Evolutionary conservation across 257 asterid genomes (phyloP).

Genomic region (Primulina tabacum): DNA sequence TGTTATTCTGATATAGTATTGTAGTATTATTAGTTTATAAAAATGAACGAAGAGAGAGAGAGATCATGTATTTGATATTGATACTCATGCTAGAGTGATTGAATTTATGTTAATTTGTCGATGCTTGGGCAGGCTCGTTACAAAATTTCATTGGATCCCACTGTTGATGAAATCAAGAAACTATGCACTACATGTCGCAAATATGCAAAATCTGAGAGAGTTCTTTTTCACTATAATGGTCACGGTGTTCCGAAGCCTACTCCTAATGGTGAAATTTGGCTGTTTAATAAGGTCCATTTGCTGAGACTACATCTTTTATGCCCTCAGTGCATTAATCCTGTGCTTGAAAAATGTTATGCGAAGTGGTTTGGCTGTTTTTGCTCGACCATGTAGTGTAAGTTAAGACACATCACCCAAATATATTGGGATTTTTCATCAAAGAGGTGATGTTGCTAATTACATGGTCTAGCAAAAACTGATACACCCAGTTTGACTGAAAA

Average conservation of each 20-base stretch:
- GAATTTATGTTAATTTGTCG: constrained; percentile 14
- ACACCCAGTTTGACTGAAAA: background rate
- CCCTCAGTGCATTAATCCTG: constrained; percentile 6
- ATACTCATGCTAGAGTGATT: constrained; percentile 13
- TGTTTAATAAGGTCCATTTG: constrained; percentile 75
- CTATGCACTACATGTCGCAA: constrained; percentile 92
- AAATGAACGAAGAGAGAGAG: constrained; percentile 4
- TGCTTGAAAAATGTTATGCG: background rate
- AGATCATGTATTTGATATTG: constrained; percentile 6
- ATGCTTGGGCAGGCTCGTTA: constrained; percentile 69
- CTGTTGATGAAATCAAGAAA: constrained; percentile 93
- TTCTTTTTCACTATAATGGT: constrained; percentile 93
- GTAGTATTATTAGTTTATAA: background rate
- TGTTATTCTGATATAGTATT: background rate
- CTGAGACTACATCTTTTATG: constrained; percentile 12
- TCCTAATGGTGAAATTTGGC: constrained; percentile 95
- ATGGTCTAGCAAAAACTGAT: background rate
- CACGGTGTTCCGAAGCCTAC: constrained; percentile 99
- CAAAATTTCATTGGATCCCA: constrained; percentile 86
- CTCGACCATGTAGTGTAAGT: background rate
- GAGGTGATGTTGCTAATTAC: background rate
- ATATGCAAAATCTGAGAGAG: constrained; percentile 95
- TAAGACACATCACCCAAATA: background rate
- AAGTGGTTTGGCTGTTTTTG: background rate
- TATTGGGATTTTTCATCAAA: background rate